Base-by-base conservation (phyloP, 768 basidiomycete species). In the Tylopilus intermedius region DNA sequence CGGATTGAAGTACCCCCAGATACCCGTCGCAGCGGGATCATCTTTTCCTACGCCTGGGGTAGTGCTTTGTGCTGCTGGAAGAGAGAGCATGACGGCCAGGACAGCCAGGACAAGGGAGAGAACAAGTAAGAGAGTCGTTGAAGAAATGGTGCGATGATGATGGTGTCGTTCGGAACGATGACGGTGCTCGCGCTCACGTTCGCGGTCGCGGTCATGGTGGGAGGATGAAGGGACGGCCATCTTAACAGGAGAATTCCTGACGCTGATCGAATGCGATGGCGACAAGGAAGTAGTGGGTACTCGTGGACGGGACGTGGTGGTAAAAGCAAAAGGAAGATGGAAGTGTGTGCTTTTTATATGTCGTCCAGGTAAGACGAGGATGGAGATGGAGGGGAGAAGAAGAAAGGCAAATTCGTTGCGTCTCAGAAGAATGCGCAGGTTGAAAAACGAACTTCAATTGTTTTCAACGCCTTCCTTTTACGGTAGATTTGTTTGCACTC, bases 211-310 rank as follows among this genome's bases (percentile, higher is more conserved):
- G 41, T 82, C 78, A 55, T 77, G 83, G 60, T 88, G 88, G 29
- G 89, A 90, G 24, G 89, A 89, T 29, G 88, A 89, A 49, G 88
- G 88, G 71, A 88, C 82, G 56, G 89, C 89, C 89, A 92, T 92
- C 77, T 86, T 71, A 42, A 58, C 51, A 45, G 67, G 55, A 24
- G 62, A 59, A 49, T 71, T 58, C 63, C 68, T 86, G 73, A 81
- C 83, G 83, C 76, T 79, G 40, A 77, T 62, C 66, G 78, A 79
- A 55, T 78, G 72, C 65, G 76, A 77, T 53, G 88, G 86, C 79
- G 89, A 89, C 79, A 90, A 77, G 79, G 87, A 86, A 62, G 82
- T 81, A 53, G 79, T 73, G 51, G 85, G 80, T 50, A 64, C 57
- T 60, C 79, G 79, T 70, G 81, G 74, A 61, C 81, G 82, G 67